Evolutionary conservation across 306 rosid species (phyloP).

Genomic region (Trichosanthes truncata): DNA sequence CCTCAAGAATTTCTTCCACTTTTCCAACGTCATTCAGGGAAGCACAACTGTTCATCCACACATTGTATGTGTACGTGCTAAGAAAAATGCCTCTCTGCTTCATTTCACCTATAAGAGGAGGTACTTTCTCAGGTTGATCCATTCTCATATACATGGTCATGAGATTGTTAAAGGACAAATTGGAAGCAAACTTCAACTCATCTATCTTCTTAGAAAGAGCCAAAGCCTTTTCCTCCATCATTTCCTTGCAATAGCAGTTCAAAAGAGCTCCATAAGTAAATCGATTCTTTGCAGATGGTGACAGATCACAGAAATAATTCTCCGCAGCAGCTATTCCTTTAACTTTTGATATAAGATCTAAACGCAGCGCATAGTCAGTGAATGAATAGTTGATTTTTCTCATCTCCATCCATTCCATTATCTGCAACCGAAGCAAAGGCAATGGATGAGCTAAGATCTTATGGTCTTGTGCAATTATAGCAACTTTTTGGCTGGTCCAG

Average conservation of each 20-base stretch:
- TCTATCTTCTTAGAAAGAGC: conserved; percentile 40
- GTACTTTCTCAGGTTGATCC: conserved; percentile 49
- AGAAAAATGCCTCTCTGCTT: conserved; percentile 43
- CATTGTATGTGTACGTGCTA: conserved; percentile 26
- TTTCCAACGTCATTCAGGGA: conserved; percentile 33
- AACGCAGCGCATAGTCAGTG: conserved; percentile 38
- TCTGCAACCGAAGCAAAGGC: conserved; percentile 28
- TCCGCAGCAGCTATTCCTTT: conserved; percentile 64
- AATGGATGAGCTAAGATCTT: neutral
- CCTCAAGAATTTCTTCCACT: conserved; percentile 41
- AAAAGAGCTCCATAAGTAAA: conserved; percentile 60
- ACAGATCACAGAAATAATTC: conserved; percentile 37
- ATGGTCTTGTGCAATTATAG: neutral
- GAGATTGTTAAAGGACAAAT: conserved; percentile 44
- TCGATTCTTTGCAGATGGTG: conserved; percentile 37
- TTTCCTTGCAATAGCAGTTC: conserved; percentile 58
- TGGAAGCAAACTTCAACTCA: conserved; percentile 26
- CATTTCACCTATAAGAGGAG: conserved; percentile 34
- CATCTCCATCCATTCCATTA: conserved; percentile 82
- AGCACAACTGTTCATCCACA: conserved; percentile 73
- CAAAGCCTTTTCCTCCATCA: conserved; percentile 52
- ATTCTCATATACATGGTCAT: conserved; percentile 58
- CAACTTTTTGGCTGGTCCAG: neutral
- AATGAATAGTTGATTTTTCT: conserved; percentile 37
- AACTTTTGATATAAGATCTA: conserved; percentile 58